phyloP scores from a whole-genome alignment of 2,329 filamentous ascomycete species.

The Emergomyces pasteurianus region DNA sequence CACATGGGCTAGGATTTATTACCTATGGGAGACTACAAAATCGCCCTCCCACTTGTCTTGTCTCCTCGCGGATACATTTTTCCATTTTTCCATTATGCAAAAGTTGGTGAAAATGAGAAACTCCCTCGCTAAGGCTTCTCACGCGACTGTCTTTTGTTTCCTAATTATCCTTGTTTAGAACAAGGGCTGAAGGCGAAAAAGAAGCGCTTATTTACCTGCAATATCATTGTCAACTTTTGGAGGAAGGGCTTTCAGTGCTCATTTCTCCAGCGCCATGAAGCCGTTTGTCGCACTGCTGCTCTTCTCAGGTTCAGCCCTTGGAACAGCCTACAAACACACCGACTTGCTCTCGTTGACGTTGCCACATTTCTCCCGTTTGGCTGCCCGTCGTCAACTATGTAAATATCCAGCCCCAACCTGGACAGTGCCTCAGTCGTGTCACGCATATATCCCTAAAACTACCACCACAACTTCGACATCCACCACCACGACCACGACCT shows the following conservation, averaged over 20 bases:
- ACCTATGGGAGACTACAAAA: neutral
- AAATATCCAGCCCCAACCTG: too few species aligned
- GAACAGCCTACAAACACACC: slow-evolving; percentile 6
- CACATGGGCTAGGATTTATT: too few species aligned
- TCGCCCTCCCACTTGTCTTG: neutral
- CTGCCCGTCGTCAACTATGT: too few species aligned
- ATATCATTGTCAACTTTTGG: neutral
- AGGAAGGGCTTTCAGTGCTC: neutral
- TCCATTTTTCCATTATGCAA: neutral
- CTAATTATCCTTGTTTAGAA: slow-evolving; percentile 7
- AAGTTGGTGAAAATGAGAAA: slow-evolving; percentile 16
- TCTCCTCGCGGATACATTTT: neutral
- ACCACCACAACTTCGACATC: too few species aligned
- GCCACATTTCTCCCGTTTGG: too few species aligned
- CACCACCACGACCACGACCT: too few species aligned
- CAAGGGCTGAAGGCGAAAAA: neutral
- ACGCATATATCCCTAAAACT: too few species aligned
- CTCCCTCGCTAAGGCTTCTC: slow-evolving; percentile 38
- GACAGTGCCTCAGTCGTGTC: too few species aligned
- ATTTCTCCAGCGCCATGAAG: slow-evolving; percentile 14
- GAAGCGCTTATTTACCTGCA: neutral
- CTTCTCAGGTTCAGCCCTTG: slow-evolving; percentile 14
- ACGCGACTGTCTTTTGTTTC: slow-evolving; percentile 18
- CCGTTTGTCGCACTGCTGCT: slow-evolving; percentile 15
- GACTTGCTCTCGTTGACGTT: too few species aligned